These are phyloP conservation scores for Lizonia empirigonia DNA, from an alignment of 2,329 filamentous ascomycete species.

Conservation along the genomic window DNA sequence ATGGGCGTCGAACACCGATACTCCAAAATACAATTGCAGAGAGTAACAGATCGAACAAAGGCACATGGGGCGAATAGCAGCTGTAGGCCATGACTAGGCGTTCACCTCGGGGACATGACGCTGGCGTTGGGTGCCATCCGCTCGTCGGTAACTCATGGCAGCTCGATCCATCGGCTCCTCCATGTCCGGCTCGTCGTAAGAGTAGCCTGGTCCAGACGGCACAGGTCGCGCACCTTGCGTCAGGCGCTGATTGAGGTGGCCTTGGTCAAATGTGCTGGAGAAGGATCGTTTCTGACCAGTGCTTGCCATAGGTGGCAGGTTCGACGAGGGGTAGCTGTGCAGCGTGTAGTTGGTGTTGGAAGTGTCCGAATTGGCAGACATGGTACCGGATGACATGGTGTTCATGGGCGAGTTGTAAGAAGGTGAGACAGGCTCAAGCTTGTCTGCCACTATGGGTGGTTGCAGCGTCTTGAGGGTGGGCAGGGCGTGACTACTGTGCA, in stretches of 20 bases:
- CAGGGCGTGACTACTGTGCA: constrained; percentile 44
- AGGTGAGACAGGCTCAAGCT: constrained; percentile 54
- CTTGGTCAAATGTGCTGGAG: constrained; percentile 53
- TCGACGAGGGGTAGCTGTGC: constrained; percentile 34
- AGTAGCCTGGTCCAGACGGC: constrained; percentile 36
- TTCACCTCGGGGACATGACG: constrained; percentile 45
- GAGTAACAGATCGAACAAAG: constrained; percentile 8
- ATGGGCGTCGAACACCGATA: constrained; percentile 19
- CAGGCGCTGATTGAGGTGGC: constrained; percentile 52
- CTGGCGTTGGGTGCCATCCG: constrained; percentile 52
- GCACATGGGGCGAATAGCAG: neutral
- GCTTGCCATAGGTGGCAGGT: constrained; percentile 30
- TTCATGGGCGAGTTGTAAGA: constrained; percentile 48
- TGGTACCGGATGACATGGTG: constrained; percentile 35
- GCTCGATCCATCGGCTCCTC: constrained; percentile 48
- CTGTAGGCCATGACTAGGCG: too few species aligned
- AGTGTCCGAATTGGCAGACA: constrained; percentile 43
- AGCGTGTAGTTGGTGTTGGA: constrained; percentile 34
- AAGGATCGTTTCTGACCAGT: constrained; percentile 54
- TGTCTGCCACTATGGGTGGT: constrained; percentile 38
- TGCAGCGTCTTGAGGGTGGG: constrained; percentile 53
- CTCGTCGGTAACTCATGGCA: constrained; percentile 55
- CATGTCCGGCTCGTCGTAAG: constrained; percentile 47
- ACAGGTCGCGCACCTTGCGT: constrained; percentile 53
- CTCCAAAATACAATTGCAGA: constrained; percentile 15